Percentiles rank a stretch among this genome's conserved stretches.
Evolutionary conservation across 2,329 filamentous ascomycete species (phyloP).

Genomic region (Aureobasidium sp.): DNA sequence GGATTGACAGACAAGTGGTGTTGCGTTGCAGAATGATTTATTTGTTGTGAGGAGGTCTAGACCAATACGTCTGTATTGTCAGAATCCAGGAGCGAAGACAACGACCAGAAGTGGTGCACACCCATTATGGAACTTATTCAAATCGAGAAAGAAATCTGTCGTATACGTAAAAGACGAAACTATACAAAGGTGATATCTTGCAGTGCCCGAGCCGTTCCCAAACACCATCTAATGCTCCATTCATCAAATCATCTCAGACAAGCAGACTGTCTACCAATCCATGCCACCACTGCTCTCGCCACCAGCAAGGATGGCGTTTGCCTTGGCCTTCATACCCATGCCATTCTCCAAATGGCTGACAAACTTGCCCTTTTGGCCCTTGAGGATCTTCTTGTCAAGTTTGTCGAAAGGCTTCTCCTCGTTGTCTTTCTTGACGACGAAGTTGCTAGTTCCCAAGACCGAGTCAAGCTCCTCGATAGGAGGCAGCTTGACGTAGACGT

Average conservation of each 20-base stretch:
- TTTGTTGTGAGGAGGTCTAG: too few species aligned
- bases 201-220: neutral
- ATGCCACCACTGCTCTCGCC: constrained; percentile 37
- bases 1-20: neutral
- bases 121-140: neutral
- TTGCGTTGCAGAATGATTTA: neutral
- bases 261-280: constrained; percentile 34
- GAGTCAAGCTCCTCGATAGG: constrained; percentile 73
- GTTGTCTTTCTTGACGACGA: constrained; percentile 71
- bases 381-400: constrained; percentile 50
- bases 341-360: constrained; percentile 41
- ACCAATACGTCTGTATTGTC: neutral
- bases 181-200: constrained; percentile 6
- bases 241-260: constrained; percentile 4
- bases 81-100: neutral
- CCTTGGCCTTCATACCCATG: constrained; percentile 38
- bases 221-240: constrained; percentile 10
- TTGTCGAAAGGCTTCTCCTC: constrained; percentile 48
- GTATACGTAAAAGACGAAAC: neutral
- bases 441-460: constrained; percentile 69
- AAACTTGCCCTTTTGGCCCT: constrained; percentile 45
- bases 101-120: neutral
- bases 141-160: neutral
- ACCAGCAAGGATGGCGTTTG: constrained; percentile 39
- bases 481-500: constrained; percentile 74